These are phyloP conservation scores for Rubia peregrina DNA, from an alignment of 305 asterid genomes.

Conservation along the genomic window DNA sequence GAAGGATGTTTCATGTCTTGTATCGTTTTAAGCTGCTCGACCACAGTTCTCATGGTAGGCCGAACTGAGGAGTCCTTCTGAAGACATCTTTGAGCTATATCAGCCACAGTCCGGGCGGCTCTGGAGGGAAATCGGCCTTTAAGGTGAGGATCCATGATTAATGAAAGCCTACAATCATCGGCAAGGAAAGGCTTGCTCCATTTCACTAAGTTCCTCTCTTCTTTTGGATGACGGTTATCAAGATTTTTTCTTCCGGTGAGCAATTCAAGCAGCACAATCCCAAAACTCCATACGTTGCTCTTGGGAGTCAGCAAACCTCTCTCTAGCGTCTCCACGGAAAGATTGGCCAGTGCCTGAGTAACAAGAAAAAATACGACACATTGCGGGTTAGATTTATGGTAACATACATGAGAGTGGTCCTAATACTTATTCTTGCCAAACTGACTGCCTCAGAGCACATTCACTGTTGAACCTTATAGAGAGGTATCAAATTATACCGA, in stretches of 20 bases:
- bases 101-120: constrained; percentile 87
- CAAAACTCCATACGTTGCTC: constrained; percentile 99
- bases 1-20: constrained; percentile 86
- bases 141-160: constrained; percentile 93
- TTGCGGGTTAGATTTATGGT: neutral
- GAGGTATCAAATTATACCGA: neutral
- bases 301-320: constrained; percentile 86
- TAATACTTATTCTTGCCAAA: neutral
- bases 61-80: constrained; percentile 87
- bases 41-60: constrained; percentile 94
- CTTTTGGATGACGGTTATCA: constrained; percentile 69
- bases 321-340: constrained; percentile 88
- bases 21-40: constrained; percentile 63
- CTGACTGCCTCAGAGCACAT: neutral
- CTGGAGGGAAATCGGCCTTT: constrained; percentile 86
- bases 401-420: neutral
- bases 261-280: constrained; percentile 87
- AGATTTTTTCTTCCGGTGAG: constrained; percentile 89
- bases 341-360: constrained; percentile 76
- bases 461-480: neutral
- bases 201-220: constrained; percentile 84
- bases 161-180: constrained; percentile 72
- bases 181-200: constrained; percentile 93
- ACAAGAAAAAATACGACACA: neutral
- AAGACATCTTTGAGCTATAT: constrained; percentile 84